Base-by-base conservation (phyloP, 2,329 filamentous ascomycete genomes). In the Cercospora sesami region DNA sequence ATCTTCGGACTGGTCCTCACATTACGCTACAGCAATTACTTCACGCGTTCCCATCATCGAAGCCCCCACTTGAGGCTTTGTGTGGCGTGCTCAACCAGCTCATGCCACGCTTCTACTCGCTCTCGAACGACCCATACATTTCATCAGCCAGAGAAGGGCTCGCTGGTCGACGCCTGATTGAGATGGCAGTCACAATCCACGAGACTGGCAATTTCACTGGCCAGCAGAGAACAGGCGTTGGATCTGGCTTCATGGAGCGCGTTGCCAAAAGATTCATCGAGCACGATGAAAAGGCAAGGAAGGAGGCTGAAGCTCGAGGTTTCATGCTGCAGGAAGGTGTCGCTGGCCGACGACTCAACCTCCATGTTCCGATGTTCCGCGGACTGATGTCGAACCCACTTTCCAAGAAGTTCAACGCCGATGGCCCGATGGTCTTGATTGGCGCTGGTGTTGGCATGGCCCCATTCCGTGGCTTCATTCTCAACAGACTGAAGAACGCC, bases 31-130 rank as follows among this genome's bases (percentile, higher is more conserved):
- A 90, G 16, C 95, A 98, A 81, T 86, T 99, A 6, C 87, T 99
- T 31, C 86, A 91, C 76, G 95, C 95, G 1, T 99, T 99, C 83
- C 93, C 95, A 2, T 97, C 93, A 48, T 89, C 92, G 6, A 92
- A 93, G 78, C 95, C 95, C 63, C 93, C 94, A 4, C 84, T 99
- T 74, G 91, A 95, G 64, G 84, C 89, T 68, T 84, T 99, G 10
- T 86, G 97, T 39, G 91, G 91, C 2, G 87, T 91, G 53, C 87
- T 97, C 63, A 91, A 91, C 75, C 91, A 92, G 60, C 86, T 98
- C 62, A 98, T 98, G 94, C 95, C 95, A 2, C 91, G 95, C 68
- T 99, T 99, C 84, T 99, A 99, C 83, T 98, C 94, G 4, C 88
- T 99, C 14, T 97, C 94, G 64, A 97, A 97, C 79, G 95, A 99